Evolutionary conservation across 2,329 filamentous ascomycete species (phyloP), one percentile per base, ranked within the genome.

Genomic region (Neophaeococcomyces mojaviensis): DNA sequence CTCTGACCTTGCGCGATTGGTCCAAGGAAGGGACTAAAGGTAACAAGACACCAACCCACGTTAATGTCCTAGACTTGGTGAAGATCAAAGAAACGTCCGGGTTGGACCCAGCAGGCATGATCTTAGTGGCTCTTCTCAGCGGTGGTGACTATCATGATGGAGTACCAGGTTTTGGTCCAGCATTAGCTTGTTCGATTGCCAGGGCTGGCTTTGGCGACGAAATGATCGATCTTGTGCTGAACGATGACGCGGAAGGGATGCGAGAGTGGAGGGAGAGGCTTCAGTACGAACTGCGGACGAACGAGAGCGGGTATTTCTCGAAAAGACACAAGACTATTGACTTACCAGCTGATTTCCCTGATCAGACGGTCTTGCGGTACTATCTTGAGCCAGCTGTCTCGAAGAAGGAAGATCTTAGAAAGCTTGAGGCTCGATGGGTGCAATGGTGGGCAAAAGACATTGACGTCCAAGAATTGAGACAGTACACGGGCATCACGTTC

Each of bases 111-210:
- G 82, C 92, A 52, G 90, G 88, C 0, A 94, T 98, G 89, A 84
- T 97, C 18, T 69, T 98, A 10, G 84, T 97, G 16, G 92, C 92
- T 1, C 70, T 98, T 51, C 88, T 98, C 77, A 96, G 89, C 56
- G 92, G 92, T 5, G 92, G 92, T 5, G 92, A 98, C 64, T 98
- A 98, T 57, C 72, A 90, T 0, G 86, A 89, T 0, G 92, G 92
- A 0, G 83, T 98, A 13, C 81, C 86, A 0, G 85, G 86, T 3
- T 94, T 89, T 56, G 92, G 92, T 1, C 79, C 88, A 39, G 94
- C 90, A 60, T 73, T 89, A 9, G 90, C 92, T 0, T 92, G 86
- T 55, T 88, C 96, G 61, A 94, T 92, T 44, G 89, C 89, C 28
- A 79, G 79, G 58, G 92, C 88, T 43, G 88, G 89, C 0, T 97